Evolutionary conservation across 805 yeast species (phyloP), one percentile per base, ranked within the genome.

Genomic region (Ogataea thermomethanolica): DNA sequence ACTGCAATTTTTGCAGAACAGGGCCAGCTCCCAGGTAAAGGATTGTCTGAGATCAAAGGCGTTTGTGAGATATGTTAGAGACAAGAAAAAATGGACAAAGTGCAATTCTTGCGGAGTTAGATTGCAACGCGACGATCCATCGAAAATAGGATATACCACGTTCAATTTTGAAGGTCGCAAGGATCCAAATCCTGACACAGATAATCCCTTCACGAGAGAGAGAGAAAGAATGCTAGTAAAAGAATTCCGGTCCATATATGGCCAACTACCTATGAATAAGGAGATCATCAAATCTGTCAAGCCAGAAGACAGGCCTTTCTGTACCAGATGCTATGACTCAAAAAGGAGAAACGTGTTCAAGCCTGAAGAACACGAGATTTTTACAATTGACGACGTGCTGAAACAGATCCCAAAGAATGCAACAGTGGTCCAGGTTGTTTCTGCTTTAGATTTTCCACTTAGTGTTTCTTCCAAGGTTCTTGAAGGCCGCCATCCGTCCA

Each of bases 391-490:
- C 1, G 58, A 62, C 4, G 59, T 71, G 1, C 37, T 67, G 41
- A 48, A 50, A 5, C 42, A 46, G 2, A 64, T 75, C 15, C 87
- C 80, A 2, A 53, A 50, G 3, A 50, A 59, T 24, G 71, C 76
- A 3, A 69, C 69, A 7, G 49, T 83, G 1, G 71, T 81, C 2
- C 80, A 83, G 53, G 77, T 84, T 1, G 65, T 82, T 8, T 80
- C 84, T 25, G 78, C 84, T 1, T 58, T 72, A 10, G 95, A 86
- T 49, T 85, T 86, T 54, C 96, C 96, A 1, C 62, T 82, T 29
- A 70, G 81, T 6, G 52, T 81, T 3, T 64, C 71, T 42, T 50
- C 54, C 7, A 48, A 54, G 3, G 59, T 76, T 7, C 52, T 66
- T 20, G 52, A 65, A 27, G 58, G 56, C 31, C 50, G 70, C 23